Conservation (phyloP, 208 protist genomes). For the Porcisia hertigi region DNA sequence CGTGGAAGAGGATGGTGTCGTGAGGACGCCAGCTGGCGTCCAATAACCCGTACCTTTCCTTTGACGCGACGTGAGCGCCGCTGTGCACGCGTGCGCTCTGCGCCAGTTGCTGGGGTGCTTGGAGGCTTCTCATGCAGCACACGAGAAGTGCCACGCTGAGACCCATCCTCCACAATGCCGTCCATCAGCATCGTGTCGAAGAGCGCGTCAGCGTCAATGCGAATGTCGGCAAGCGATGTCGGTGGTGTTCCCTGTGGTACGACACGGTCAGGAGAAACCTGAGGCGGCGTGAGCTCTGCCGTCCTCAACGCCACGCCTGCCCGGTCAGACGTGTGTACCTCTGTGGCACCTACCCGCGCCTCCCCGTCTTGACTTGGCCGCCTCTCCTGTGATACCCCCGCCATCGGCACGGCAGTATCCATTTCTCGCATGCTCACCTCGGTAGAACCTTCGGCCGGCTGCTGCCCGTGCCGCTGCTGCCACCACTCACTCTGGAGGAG, state of each 20-base stretch:
- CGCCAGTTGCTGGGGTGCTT: not conserved
- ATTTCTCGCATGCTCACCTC: not conserved
- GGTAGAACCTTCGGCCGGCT: not conserved
- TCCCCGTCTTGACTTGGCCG: not conserved
- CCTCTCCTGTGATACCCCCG: not conserved
- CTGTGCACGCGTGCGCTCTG: not conserved
- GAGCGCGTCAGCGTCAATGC: conserved; percentile 13
- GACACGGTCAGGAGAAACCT: not conserved
- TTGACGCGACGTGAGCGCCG: not conserved
- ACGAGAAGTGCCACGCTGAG: not conserved
- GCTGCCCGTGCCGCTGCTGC: conserved; percentile 13
- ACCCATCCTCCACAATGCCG: not conserved
- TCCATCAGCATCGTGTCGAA: conserved; percentile 30
- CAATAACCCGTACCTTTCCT: not conserved
- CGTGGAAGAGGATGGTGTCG: too few relatives aligned
- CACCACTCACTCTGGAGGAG: conserved; percentile 54
- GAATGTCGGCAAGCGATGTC: not conserved
- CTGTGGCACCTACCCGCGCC: not conserved
- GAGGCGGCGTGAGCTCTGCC: not conserved
- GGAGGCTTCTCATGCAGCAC: not conserved
- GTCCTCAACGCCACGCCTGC: not conserved
- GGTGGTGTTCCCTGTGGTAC: not conserved
- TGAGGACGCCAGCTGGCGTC: not conserved
- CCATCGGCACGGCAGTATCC: not conserved
- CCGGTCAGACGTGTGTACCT: not conserved